Conservation (phyloP, 768 basidiomycete genomes). For the Tricholomella constricta region DNA sequence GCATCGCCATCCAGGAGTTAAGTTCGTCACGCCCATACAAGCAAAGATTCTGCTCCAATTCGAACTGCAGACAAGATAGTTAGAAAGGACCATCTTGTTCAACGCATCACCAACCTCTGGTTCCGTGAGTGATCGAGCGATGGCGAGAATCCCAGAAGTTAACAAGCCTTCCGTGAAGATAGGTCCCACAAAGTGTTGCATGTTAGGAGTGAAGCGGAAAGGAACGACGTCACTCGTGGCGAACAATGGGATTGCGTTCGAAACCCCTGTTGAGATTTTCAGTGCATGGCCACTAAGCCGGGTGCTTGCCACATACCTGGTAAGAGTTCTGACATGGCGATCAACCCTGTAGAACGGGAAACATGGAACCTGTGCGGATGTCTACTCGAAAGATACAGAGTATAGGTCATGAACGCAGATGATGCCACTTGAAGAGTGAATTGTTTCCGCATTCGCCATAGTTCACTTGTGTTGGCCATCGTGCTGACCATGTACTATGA, state of each 20-base stretch:
- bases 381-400: constrained; percentile 82
- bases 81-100: background rate
- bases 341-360: constrained; percentile 85
- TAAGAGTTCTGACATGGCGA: constrained; percentile 91
- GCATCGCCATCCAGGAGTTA: constrained; percentile 67
- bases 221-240: constrained; percentile 86
- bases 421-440: constrained; percentile 90
- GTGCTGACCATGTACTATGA: constrained; percentile 86
- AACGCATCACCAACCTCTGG: constrained; percentile 66
- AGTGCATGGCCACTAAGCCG: background rate
- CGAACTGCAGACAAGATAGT: constrained; percentile 54
- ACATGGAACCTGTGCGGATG: constrained; percentile 84
- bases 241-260: constrained; percentile 57
- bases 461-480: constrained; percentile 79
- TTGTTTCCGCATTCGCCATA: constrained; percentile 98
- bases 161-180: constrained; percentile 89
- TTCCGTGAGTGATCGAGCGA: constrained; percentile 86
- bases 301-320: constrained; percentile 55
- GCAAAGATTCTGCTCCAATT: constrained; percentile 89
- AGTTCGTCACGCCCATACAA: constrained; percentile 95
- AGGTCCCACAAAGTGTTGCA: constrained; percentile 91
- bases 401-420: constrained; percentile 89
- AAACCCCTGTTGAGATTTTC: constrained; percentile 34
- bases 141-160: constrained; percentile 85
- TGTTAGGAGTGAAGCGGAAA: constrained; percentile 96